Conservation (phyloP, 2,329 filamentous ascomycete genomes). For the Diaporthe citrichinensis region DNA sequence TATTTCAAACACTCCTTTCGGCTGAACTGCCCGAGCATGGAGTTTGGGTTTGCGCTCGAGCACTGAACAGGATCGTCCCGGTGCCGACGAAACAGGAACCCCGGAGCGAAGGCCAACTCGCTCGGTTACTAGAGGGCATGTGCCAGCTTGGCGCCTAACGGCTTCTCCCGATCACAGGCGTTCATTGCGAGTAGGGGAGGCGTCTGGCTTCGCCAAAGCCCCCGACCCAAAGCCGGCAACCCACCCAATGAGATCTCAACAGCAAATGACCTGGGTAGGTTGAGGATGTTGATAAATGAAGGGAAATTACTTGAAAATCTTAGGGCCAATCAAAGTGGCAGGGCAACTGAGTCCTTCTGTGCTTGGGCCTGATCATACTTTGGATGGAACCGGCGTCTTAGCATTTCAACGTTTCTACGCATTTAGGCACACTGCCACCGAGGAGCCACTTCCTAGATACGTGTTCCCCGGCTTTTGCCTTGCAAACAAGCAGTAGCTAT, state of each 20-base stretch:
- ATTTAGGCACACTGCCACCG: neutral
- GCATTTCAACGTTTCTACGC: neutral
- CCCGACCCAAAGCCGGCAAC: neutral
- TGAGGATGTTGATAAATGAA: neutral
- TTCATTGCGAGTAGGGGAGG: neutral
- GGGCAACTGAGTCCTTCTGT: neutral
- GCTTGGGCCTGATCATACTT: neutral
- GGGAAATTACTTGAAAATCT: neutral
- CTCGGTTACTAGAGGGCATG: neutral
- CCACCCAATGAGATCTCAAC: neutral
- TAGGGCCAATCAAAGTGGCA: neutral
- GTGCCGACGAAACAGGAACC: neutral
- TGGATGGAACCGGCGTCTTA: slow-evolving; percentile 7
- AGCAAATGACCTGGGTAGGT: neutral
- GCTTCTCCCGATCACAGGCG: neutral
- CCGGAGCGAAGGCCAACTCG: neutral
- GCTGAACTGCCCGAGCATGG: slow-evolving; percentile 1
- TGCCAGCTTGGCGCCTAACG: neutral
- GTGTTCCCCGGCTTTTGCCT: neutral
- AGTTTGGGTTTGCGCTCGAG: slow-evolving; percentile 4
- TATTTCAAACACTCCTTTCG: neutral
- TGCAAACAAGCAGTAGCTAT: neutral
- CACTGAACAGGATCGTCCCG: neutral
- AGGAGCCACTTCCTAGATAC: neutral
- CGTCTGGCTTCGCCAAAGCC: neutral